Base-by-base conservation (phyloP, 768 basidiomycete genomes). In the Cubamyces sp. region DNA sequence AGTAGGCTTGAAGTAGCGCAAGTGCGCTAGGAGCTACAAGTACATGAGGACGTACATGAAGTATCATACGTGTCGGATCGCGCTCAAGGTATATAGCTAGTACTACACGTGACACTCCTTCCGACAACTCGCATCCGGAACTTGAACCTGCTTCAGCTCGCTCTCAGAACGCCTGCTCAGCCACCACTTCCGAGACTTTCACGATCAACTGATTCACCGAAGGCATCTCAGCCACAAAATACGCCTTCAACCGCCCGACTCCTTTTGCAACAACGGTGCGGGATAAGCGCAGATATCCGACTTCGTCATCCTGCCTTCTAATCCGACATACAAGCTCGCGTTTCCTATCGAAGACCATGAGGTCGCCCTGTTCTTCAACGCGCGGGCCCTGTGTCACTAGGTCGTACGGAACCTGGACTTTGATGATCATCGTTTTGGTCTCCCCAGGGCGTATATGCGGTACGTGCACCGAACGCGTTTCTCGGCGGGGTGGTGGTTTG, bases 281-380 rank as follows among this genome's bases (percentile, higher is more conserved):
- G 11, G 68, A 64, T 14, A 87, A 43, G 1, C 71, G 64, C 55
- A 82, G 78, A 61, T 84, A 87, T 1, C 68, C 79, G 0, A 50
- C 62, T 18, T 67, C 71, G 34, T 68, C 71, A 59, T 76, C 78
- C 3, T 39, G 49, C 15, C 76, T 70, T 16, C 68, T 25, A 21
- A 84, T 71, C 2, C 69, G 64, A 64, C 85, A 86, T 5, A 81
- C 74, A 40, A 87, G 81, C 57, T 85, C 78, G 9, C 82, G 74
- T 66, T 82, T 85, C 71, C 81, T 81, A 50, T 77, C 81, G 64
- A 85, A 87, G 26, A 86, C 75, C 37, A 79, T 65, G 21, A 83
- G 61, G 57, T 73, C 62, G 3, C 64, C 64, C 1, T 7, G 25
- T 21, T 52, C 59, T 16, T 68, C 77, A 60, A 60, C 7, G 0